These are phyloP conservation scores for Rubia yunnanensis DNA, from an alignment of 257 asterid genomes.

Conservation along the genomic window DNA sequence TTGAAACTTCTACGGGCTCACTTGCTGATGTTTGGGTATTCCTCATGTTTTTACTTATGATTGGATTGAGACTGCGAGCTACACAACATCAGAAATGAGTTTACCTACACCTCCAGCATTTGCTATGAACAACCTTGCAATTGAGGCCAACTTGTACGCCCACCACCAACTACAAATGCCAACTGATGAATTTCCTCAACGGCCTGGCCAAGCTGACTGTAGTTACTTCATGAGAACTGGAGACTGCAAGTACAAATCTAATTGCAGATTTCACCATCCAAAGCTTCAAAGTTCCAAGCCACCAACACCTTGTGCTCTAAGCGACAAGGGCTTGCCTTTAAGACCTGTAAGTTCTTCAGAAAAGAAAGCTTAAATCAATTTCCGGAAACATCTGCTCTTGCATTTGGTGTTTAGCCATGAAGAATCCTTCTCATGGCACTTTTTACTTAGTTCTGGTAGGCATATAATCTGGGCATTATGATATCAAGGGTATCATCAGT, in stretches of 20 bases:
- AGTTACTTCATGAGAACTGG: constrained; percentile 76
- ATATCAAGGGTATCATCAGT: too few species aligned
- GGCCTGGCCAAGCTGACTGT: constrained; percentile 93
- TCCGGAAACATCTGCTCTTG: neutral
- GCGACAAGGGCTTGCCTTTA: constrained; percentile 89
- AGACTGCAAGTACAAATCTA: constrained; percentile 73
- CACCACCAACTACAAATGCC: constrained; percentile 35
- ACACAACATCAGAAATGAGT: constrained; percentile 59
- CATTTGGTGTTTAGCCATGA: neutral
- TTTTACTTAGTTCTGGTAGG: neutral
- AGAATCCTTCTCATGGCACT: neutral
- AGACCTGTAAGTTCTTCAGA: constrained; percentile 67
- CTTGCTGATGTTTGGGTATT: constrained; percentile 20
- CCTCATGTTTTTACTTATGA: constrained; percentile 8
- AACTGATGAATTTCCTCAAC: constrained; percentile 69
- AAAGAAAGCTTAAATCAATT: neutral
- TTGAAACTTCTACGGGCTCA: constrained; percentile 8
- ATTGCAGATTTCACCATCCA: constrained; percentile 91
- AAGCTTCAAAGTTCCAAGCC: constrained; percentile 38
- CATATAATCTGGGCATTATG: neutral
- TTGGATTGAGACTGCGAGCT: constrained; percentile 46
- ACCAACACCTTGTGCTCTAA: constrained; percentile 35
- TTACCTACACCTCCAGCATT: constrained; percentile 94
- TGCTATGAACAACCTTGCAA: constrained; percentile 40
- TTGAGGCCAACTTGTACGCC: constrained; percentile 39